A percentile compares a stretch with the other conserved stretches of the same genome.
Conservation (phyloP, 352 stramenopile species). For the Globisporangium parvum region DNA sequence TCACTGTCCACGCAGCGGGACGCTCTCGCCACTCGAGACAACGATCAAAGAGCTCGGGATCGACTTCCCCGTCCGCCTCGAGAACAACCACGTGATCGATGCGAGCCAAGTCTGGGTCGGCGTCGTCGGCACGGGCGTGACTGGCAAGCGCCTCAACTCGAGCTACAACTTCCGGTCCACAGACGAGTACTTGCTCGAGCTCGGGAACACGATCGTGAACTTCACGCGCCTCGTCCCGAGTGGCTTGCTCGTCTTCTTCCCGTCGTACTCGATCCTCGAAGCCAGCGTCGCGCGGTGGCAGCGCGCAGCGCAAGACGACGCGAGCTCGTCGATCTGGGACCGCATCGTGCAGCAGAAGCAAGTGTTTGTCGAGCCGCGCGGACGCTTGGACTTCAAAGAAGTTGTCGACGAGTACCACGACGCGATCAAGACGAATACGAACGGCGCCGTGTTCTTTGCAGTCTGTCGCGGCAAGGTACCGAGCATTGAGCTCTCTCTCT, state of each 20-base stretch:
- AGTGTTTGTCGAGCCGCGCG: conserved; percentile 72
- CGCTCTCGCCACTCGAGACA: conserved; percentile 94
- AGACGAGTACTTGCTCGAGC: conserved; percentile 91
- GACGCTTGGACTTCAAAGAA: conserved; percentile 64
- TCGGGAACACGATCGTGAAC: conserved; percentile 96
- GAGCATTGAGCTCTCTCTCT: no score
- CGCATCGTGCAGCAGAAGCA: conserved; percentile 71
- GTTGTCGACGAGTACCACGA: conserved; percentile 81
- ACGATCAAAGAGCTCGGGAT: conserved; percentile 96
- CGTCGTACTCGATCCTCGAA: conserved; percentile 97
- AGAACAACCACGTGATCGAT: conserved; percentile 98
- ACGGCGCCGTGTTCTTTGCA: conserved; percentile 95
- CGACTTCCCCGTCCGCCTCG: conserved; percentile 93
- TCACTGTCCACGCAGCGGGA: conserved; percentile 75
- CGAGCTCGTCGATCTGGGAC: conserved; percentile 68
- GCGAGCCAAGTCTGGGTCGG: conserved; percentile 83
- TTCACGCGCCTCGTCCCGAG: conserved; percentile 93
- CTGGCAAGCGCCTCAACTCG: conserved; percentile 90
- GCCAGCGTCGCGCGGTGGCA: conserved; percentile 77
- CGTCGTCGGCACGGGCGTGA: conserved; percentile 92
- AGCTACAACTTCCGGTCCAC: conserved; percentile 93
- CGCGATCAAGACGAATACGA: conserved; percentile 56
- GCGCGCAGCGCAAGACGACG: conserved; percentile 25
- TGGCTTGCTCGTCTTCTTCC: conserved; percentile 99
- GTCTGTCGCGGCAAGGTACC: conserved; percentile 98